Conservation (phyloP, 805 yeast species). For the Cyberlindnera americana region DNA sequence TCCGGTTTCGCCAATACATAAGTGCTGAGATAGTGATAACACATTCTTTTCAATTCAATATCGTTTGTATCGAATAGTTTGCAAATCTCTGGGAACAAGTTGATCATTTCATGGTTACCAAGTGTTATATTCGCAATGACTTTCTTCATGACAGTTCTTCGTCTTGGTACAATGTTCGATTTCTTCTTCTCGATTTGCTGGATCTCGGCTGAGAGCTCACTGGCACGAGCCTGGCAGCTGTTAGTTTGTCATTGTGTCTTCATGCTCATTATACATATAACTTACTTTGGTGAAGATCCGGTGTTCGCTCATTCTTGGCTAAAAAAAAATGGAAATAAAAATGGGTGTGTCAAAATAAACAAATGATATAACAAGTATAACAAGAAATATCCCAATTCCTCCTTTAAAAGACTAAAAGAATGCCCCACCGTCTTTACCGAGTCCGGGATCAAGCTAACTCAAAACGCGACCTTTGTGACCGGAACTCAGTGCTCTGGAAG, state of each 20-base stretch:
- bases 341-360: no score
- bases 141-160: slow-evolving; percentile 57
- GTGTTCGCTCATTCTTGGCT: slow-evolving; percentile 23
- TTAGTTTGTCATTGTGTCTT: neutral
- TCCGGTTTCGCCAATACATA: slow-evolving; percentile 59
- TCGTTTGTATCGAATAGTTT: slow-evolving; percentile 54
- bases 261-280: no score
- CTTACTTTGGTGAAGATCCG: slow-evolving; percentile 24
- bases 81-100: slow-evolving; percentile 61
- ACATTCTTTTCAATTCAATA: slow-evolving; percentile 65
- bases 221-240: slow-evolving; percentile 21
- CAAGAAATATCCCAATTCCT: no score
- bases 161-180: slow-evolving; percentile 28
- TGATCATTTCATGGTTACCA: slow-evolving; percentile 73
- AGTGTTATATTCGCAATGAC: slow-evolving; percentile 80
- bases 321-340: no score
- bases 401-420: no score
- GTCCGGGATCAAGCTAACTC: no score
- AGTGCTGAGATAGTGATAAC: slow-evolving; percentile 60
- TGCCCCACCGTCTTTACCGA: slow-evolving; percentile 10
- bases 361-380: neutral
- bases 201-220: slow-evolving; percentile 32
- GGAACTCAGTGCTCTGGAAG: no score
- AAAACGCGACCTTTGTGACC: no score
- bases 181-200: slow-evolving; percentile 38